Evolutionary conservation across 2,329 filamentous ascomycete genomes (phyloP).

Genomic region (Ophidiomyces ophidiicola): DNA sequence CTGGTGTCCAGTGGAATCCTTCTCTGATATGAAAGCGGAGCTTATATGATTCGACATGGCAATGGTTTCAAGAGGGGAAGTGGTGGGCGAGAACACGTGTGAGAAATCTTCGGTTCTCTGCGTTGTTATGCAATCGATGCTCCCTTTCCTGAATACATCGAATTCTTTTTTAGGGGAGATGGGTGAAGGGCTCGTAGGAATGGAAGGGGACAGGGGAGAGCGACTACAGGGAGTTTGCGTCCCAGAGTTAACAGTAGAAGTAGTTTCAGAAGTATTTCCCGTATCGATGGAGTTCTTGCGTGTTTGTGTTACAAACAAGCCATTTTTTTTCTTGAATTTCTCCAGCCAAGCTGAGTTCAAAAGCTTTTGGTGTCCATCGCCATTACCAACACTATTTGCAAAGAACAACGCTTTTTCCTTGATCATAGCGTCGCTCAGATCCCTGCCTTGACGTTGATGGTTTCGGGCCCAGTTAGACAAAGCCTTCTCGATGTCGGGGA

Average conservation of each 20-base stretch:
- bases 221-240: constrained; percentile 52
- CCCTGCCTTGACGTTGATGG: constrained; percentile 60
- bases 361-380: constrained; percentile 58
- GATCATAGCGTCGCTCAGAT: constrained; percentile 68
- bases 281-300: constrained; percentile 41
- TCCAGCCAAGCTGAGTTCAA: constrained; percentile 74
- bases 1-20: constrained; percentile 34
- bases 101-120: constrained; percentile 51
- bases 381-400: constrained; percentile 57
- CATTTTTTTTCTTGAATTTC: constrained; percentile 89
- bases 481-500: constrained; percentile 82
- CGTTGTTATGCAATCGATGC: constrained; percentile 42
- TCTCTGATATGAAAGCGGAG: constrained; percentile 69
- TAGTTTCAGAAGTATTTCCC: constrained; percentile 56
- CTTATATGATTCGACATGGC: constrained; percentile 57
- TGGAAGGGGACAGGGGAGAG: constrained; percentile 61
- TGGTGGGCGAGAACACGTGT: constrained; percentile 54
- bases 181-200: constrained; percentile 55
- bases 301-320: constrained; percentile 42
- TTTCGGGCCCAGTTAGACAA: constrained; percentile 79
- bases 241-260: constrained; percentile 44
- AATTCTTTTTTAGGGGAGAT: constrained; percentile 58
- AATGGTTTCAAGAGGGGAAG: constrained; percentile 52
- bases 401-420: constrained; percentile 75
- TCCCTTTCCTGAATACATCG: constrained; percentile 53